Evolutionary conservation across 306 rosid species (phyloP), one percentile per base, ranked within the genome.

Genomic region (Fagus sylvatica): DNA sequence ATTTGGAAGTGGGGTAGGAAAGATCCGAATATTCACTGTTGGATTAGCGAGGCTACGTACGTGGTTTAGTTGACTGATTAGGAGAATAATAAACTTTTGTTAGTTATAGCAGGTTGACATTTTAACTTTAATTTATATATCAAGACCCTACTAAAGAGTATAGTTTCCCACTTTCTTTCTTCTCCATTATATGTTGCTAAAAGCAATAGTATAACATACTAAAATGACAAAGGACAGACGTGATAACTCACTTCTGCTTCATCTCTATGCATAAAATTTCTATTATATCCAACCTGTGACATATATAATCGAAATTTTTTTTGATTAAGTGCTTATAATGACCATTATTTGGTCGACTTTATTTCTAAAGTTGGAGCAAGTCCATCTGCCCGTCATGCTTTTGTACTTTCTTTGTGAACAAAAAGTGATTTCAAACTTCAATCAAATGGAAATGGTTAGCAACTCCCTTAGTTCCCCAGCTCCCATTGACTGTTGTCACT

Each of bases 11-110:
- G 69, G 69, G 69, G 19, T 62, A 17, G 49, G 56, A 65, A 64
- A 13, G 67, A 12, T 7, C 41, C 39, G 30, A 6, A 41, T 75
- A 66, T 81, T 28, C 61, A 34, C 40, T 78, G 82, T 70, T 80
- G 84, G 86, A 81, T 84, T 87, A 84, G 87, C 82, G 76, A 76
- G 75, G 76, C 59, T 61, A 42, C 51, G 76, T 61, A 42, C 51
- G 76, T 84, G 89, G 88, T 77, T 89, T 84, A 69, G 93, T 87
- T 87, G 82, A 75, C 74, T 81, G 78, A 81, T 69, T 42, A 73
- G 74, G 82, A 69, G 62, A 48, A 62, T 80, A 60, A 39, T 74
- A 10, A 65, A 65, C 6, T 17, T 65, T 37, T 37, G 6, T 65
- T 39, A 65, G 49, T 62, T 34, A 34, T 4, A 41, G 46, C 36